A percentile compares a stretch with the other conserved stretches of the same genome.
These are phyloP conservation scores for Fragilaria radians DNA, from an alignment of 108 stramenopile species.

Conservation along the genomic window DNA sequence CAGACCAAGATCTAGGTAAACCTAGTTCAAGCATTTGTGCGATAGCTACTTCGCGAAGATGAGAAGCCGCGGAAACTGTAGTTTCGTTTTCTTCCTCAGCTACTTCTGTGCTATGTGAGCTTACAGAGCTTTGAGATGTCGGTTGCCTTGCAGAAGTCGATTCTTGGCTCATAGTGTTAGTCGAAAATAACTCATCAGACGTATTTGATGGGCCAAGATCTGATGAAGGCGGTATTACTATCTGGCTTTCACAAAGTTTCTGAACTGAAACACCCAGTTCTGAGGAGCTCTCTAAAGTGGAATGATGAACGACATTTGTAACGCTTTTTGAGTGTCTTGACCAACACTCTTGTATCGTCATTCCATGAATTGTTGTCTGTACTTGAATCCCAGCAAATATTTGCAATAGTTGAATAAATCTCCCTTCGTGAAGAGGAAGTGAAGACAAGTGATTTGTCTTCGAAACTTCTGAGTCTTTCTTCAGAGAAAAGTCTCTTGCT, in stretches of 20 bases:
- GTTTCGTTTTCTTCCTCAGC: slow-evolving; percentile 56
- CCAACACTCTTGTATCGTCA: slow-evolving; percentile 1
- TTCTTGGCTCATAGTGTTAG: no score
- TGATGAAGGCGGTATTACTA: no score
- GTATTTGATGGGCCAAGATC: no score
- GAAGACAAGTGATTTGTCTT: slow-evolving; percentile 1
- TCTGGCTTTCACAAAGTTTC: no score
- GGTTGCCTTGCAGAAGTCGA: not conserved
- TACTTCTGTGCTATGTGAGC: not conserved
- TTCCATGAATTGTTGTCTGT: not conserved
- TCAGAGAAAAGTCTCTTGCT: slow-evolving; percentile 9
- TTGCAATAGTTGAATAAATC: not conserved
- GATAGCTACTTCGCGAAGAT: slow-evolving; percentile 75
- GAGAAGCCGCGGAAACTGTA: slow-evolving; percentile 42
- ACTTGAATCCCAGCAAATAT: slow-evolving; percentile 7
- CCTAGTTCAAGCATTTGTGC: slow-evolving; percentile 87
- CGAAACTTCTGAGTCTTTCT: not conserved
- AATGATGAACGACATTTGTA: no score
- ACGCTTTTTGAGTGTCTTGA: no score
- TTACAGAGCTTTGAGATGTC: not conserved
- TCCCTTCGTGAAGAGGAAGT: slow-evolving; percentile 15
- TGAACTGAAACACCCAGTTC: no score
- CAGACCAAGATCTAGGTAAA: slow-evolving; percentile 77
- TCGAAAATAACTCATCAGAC: no score
- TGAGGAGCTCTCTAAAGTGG: no score